A percentile compares a stretch with the other conserved stretches of the same genome.
Evolutionary conservation across 2,329 filamentous ascomycete genomes (phyloP).

Genomic region (Colletotrichum echinochloae): DNA sequence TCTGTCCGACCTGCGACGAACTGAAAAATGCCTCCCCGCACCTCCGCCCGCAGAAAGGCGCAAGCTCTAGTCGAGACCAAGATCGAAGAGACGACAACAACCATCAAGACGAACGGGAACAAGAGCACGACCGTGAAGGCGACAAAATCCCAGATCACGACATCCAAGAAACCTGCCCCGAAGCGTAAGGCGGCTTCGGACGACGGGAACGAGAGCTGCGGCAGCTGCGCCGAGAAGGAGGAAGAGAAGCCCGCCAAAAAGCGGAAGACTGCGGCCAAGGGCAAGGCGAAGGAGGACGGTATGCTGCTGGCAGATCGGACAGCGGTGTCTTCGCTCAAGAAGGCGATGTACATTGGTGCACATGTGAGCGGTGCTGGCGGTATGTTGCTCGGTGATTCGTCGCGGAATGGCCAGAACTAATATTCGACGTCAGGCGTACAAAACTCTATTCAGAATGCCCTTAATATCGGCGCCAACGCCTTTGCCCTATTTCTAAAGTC

Average conservation of each 20-base stretch:
- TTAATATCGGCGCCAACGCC: slow-evolving; percentile 88
- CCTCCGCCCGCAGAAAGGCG: slow-evolving; percentile 50
- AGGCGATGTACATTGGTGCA: slow-evolving; percentile 85
- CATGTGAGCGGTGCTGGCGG: slow-evolving; percentile 93
- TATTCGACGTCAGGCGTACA: slow-evolving; percentile 75
- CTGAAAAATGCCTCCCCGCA: slow-evolving; percentile 49
- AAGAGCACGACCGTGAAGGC: slow-evolving; percentile 31
- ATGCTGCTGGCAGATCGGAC: slow-evolving; percentile 79
- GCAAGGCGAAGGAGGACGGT: slow-evolving; percentile 51
- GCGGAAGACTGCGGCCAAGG: slow-evolving; percentile 52
- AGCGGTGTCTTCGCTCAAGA: slow-evolving; percentile 70
- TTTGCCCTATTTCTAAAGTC: slow-evolving; percentile 97
- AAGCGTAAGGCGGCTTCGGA: slow-evolving; percentile 51
- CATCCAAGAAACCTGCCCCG: slow-evolving; percentile 39
- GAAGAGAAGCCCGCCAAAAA: slow-evolving; percentile 55
- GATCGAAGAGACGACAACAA: slow-evolving; percentile 43
- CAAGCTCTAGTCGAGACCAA: slow-evolving; percentile 44
- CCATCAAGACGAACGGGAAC: slow-evolving; percentile 28
- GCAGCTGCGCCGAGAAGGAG: slow-evolving; percentile 42
- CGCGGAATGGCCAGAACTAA: slow-evolving; percentile 13
- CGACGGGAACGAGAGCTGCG: slow-evolving; percentile 44
- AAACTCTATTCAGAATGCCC: slow-evolving; percentile 82
- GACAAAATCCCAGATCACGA: slow-evolving; percentile 31
- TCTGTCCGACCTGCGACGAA: neutral
- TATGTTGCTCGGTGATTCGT: slow-evolving; percentile 50